These are phyloP conservation scores for Ascochyta lentis DNA, from an alignment of 2,329 filamentous ascomycete species.

Conservation along the genomic window DNA sequence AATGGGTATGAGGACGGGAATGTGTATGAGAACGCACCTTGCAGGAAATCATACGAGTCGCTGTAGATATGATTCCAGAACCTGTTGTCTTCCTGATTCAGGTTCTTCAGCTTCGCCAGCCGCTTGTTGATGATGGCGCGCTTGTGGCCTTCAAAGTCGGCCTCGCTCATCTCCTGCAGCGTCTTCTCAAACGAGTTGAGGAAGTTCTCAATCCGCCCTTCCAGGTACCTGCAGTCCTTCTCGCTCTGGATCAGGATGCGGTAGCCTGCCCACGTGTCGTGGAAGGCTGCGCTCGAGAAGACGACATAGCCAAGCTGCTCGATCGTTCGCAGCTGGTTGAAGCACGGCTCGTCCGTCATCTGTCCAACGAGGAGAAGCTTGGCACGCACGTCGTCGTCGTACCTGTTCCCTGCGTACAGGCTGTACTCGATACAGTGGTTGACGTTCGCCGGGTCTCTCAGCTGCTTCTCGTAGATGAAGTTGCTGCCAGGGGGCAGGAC, in stretches of 20 bases:
- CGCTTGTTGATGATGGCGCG: constrained; percentile 85
- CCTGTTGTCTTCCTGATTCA: constrained; percentile 80
- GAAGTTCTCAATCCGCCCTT: constrained; percentile 87
- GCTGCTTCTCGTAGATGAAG: constrained; percentile 78
- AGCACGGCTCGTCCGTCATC: constrained; percentile 90
- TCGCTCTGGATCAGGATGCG: constrained; percentile 94
- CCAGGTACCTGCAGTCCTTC: constrained; percentile 80
- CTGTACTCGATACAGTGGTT: constrained; percentile 61
- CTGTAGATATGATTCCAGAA: constrained; percentile 86
- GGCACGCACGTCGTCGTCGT: constrained; percentile 73
- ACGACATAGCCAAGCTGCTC: constrained; percentile 98
- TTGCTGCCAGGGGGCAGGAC: constrained; percentile 81
- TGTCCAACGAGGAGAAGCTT: constrained; percentile 84
- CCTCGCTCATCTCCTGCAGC: constrained; percentile 76
- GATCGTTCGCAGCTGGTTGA: constrained; percentile 93
- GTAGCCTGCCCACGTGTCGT: constrained; percentile 79
- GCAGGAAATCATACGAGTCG: constrained; percentile 89
- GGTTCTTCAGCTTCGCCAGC: constrained; percentile 90
- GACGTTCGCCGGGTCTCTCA: constrained; percentile 88
- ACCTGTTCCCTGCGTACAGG: constrained; percentile 51
- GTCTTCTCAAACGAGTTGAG: constrained; percentile 70
- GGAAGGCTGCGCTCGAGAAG: constrained; percentile 76
- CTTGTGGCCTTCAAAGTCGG: constrained; percentile 90
- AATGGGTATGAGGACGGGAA: no score
- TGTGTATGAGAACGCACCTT: constrained; percentile 63